phyloP scores from a whole-genome alignment of 164 flowering plant genomes.

The Vitis labrusca region DNA sequence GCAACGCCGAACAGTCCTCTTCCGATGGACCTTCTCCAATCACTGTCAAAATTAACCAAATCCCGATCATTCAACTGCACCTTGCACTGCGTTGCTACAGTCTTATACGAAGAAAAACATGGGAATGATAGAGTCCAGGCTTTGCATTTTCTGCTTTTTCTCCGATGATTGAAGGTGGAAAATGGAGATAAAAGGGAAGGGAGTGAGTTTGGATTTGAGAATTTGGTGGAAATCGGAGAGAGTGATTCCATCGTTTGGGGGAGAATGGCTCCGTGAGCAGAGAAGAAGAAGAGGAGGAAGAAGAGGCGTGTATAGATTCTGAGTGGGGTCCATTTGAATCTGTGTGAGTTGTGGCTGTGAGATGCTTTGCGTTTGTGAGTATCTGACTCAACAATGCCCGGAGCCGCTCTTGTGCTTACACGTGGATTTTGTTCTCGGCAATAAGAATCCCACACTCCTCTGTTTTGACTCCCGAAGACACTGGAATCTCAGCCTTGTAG shows the following conservation, averaged over 20 bases:
- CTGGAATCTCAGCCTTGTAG: too few species aligned
- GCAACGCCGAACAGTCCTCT: constrained; percentile 54
- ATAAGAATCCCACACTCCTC: too few species aligned
- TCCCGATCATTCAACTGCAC: background rate
- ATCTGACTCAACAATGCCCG: too few species aligned
- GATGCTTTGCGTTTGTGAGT: too few species aligned
- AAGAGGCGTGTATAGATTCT: background rate
- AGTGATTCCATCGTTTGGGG: constrained; percentile 19
- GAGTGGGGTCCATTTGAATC: background rate
- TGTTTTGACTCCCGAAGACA: too few species aligned
- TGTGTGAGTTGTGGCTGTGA: too few species aligned
- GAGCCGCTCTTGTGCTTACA: too few species aligned
- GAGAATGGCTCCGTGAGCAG: constrained; percentile 37
- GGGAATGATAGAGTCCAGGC: constrained; percentile 1
- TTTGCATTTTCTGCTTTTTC: constrained; percentile 10
- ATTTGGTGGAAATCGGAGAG: constrained; percentile 19
- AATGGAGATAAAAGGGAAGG: constrained; percentile 17
- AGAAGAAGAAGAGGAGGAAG: background rate
- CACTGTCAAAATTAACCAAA: background rate
- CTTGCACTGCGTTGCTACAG: constrained; percentile 8
- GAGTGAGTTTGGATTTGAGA: constrained; percentile 20
- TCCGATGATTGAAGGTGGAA: constrained; percentile 11
- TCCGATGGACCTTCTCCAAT: constrained; percentile 32
- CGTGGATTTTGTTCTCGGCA: too few species aligned
- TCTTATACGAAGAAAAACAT: constrained; percentile 1